Evolutionary conservation across 345 rosid genomes (phyloP).

Genomic region (Hibiscus tridactylites): DNA sequence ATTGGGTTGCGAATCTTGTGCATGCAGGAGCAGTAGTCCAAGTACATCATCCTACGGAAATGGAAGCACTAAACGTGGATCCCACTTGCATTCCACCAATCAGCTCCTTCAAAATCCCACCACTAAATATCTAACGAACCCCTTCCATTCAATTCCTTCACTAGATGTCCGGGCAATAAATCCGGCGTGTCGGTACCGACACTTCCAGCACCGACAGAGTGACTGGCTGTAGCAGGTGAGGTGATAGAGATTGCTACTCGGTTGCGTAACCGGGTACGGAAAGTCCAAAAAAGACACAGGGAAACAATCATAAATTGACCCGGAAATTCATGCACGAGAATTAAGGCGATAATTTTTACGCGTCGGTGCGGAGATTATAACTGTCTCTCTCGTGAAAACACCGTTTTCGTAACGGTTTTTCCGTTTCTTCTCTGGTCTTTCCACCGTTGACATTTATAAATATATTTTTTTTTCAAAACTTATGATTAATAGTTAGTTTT

Average conservation of each 20-base stretch:
- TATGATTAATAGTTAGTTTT: too few species aligned
- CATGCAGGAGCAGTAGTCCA: not conserved
- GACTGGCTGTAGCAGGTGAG: constrained; percentile 23
- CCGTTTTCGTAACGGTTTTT: constrained; percentile 25
- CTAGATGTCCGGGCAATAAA: constrained; percentile 20
- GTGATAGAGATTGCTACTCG: not conserved
- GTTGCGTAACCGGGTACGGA: constrained; percentile 19
- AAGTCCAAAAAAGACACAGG: not conserved
- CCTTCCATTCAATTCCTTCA: not conserved
- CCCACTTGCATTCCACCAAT: not conserved
- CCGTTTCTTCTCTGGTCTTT: constrained; percentile 17
- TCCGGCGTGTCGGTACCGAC: constrained; percentile 56
- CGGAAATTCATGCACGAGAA: constrained; percentile 11
- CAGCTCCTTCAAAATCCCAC: not conserved
- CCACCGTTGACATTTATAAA: constrained; percentile 14
- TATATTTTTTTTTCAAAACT: too few species aligned
- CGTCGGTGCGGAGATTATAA: constrained; percentile 35
- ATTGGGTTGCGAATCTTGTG: constrained; percentile 17
- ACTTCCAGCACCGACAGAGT: constrained; percentile 24
- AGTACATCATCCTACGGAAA: not conserved
- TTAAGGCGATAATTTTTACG: constrained; percentile 1
- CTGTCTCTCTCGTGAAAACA: constrained; percentile 9
- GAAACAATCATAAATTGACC: not conserved
- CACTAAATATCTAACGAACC: not conserved
- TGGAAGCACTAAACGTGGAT: not conserved